Conservation (phyloP, 306 rosid genomes). For the Pyrus communis region DNA sequence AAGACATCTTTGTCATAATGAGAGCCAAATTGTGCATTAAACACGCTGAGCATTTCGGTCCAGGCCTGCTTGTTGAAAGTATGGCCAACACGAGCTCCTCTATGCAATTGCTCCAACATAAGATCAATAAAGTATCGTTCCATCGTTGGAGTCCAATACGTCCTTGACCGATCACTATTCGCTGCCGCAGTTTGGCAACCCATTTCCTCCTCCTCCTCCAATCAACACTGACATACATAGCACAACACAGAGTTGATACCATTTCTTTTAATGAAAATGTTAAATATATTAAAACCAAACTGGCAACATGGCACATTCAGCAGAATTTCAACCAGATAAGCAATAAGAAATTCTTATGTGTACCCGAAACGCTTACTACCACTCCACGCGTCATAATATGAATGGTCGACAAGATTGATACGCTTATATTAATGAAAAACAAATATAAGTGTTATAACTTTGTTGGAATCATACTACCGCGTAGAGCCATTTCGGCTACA, state of each 20-base stretch:
- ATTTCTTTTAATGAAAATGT: too few species aligned
- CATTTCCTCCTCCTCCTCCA: conserved; percentile 35
- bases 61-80: conserved; percentile 72
- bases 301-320: not conserved
- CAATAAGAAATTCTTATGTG: too few species aligned
- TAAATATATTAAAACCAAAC: too few species aligned
- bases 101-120: conserved; percentile 66
- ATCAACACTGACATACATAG: not conserved
- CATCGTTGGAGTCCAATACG: conserved; percentile 67
- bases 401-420: too few species aligned
- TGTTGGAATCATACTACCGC: too few species aligned
- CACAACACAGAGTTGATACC: too few species aligned
- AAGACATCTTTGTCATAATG: conserved; percentile 69
- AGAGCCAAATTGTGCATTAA: conserved; percentile 55
- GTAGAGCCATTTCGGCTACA: too few species aligned
- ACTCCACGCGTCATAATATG: too few species aligned
- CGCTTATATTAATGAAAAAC: too few species aligned
- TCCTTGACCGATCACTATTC: conserved; percentile 57
- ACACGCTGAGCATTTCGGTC: conserved; percentile 59
- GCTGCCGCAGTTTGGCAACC: conserved; percentile 31
- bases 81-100: conserved; percentile 60
- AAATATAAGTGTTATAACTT: too few species aligned
- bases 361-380: too few species aligned
- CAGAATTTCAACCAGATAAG: not conserved
- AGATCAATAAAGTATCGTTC: conserved; percentile 64